These are phyloP conservation scores for Diaporthe sp. DNA, from an alignment of 2,329 filamentous ascomycete species.

Conservation along the genomic window DNA sequence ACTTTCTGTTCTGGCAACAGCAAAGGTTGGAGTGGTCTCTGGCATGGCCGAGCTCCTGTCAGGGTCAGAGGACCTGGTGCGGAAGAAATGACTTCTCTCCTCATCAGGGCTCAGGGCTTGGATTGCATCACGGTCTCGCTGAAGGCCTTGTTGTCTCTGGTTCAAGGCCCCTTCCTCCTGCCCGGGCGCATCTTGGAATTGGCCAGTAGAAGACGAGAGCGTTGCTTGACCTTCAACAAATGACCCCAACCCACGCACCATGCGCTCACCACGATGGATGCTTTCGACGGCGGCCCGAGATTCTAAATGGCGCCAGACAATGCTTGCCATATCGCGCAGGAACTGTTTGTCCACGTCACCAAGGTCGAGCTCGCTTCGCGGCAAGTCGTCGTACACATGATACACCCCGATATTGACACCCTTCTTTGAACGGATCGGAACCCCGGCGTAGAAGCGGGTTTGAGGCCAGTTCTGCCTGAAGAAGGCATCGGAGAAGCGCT, in stretches of 20 bases:
- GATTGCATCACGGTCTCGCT: conserved; percentile 8
- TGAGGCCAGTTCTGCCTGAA: neutral
- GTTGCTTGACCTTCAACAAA: conserved; percentile 44
- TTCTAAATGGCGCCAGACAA: conserved; percentile 49
- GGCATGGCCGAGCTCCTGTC: neutral
- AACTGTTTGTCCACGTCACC: conserved; percentile 42
- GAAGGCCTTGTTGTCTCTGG: conserved; percentile 22
- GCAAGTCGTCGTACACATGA: conserved; percentile 21
- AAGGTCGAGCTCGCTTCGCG: conserved; percentile 1
- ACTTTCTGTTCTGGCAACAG: neutral
- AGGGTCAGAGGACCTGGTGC: neutral
- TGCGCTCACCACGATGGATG: conserved; percentile 45
- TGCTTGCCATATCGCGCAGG: conserved; percentile 45
- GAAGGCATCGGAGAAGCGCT: conserved; percentile 12
- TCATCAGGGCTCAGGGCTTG: neutral
- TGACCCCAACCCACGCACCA: conserved; percentile 45
- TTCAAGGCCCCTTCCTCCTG: conserved; percentile 33
- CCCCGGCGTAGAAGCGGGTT: conserved; percentile 38
- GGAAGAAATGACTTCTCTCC: neutral
- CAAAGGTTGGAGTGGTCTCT: neutral
- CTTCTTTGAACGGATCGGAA: conserved; percentile 35
- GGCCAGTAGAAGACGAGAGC: conserved; percentile 1
- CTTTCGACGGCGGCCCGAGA: conserved; percentile 44
- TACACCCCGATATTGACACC: conserved; percentile 40
- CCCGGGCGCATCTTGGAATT: conserved; percentile 24